Conservation (phyloP, 2,329 filamentous ascomycete genomes). For the Grosmannia clavigera region DNA sequence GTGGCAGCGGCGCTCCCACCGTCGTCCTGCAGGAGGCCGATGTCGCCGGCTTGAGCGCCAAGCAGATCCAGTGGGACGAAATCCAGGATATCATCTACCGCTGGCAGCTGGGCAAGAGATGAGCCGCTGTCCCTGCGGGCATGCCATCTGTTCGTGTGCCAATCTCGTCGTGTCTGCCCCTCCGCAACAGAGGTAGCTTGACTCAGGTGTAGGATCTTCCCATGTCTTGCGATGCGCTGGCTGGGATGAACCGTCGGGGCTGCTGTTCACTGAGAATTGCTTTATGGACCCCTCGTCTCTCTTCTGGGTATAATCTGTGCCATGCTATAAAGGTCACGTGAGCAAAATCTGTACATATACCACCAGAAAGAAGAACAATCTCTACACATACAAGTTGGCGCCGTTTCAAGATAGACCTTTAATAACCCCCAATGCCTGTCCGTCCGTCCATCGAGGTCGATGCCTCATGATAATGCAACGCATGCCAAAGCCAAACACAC, state of each 20-base stretch:
- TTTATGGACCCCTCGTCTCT: neutral
- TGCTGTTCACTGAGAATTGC: too few species aligned
- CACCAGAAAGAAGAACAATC: neutral
- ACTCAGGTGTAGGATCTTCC: too few species aligned
- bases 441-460: neutral
- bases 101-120: constrained; percentile 64
- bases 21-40: constrained; percentile 90
- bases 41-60: constrained; percentile 54
- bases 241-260: too few species aligned
- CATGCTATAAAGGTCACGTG: neutral
- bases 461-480: neutral
- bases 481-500: neutral
- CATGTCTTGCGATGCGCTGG: too few species aligned
- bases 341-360: neutral
- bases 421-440: neutral
- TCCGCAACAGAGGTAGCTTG: too few species aligned
- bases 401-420: neutral
- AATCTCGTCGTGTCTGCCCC: too few species aligned
- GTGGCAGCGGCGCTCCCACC: constrained; percentile 77
- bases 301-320: neutral
- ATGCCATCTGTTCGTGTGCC: too few species aligned
- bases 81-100: constrained; percentile 75
- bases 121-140: neutral
- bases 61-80: constrained; percentile 69
- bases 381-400: neutral